phyloP scores from a whole-genome alignment of 2,329 filamentous ascomycete species.

The Aureobasidium sp. region DNA sequence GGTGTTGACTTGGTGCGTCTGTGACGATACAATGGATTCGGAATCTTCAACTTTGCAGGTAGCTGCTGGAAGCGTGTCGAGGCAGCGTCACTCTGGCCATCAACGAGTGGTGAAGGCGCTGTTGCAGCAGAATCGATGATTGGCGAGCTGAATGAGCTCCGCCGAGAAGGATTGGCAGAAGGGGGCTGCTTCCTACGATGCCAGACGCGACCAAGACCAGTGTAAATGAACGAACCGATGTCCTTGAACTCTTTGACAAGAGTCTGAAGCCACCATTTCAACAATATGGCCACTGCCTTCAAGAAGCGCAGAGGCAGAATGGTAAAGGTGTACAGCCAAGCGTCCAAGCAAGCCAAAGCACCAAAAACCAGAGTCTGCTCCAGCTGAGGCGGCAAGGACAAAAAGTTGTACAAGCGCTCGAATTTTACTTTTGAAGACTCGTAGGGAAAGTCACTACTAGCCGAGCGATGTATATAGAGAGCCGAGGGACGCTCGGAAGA shows the following conservation, averaged over 20 bases:
- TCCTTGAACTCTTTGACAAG: conserved; percentile 64
- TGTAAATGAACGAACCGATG: conserved; percentile 69
- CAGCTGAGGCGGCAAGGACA: conserved; percentile 72
- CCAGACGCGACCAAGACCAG: conserved; percentile 75
- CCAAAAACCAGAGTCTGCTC: conserved; percentile 85
- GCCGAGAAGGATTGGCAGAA: conserved; percentile 14
- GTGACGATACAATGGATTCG: conserved; percentile 44
- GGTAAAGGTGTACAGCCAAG: conserved; percentile 94
- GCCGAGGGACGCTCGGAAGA: conserved; percentile 55
- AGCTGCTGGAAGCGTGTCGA: conserved; percentile 4
- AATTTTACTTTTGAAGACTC: conserved; percentile 91
- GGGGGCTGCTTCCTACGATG: conserved; percentile 26
- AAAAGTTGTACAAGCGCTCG: conserved; percentile 81
- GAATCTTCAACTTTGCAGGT: conserved; percentile 6
- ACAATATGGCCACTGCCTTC: conserved; percentile 68
- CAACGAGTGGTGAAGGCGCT: not conserved
- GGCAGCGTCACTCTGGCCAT: not conserved
- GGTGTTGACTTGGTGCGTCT: conserved; percentile 76
- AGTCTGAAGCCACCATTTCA: conserved; percentile 70
- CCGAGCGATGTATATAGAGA: conserved; percentile 55
- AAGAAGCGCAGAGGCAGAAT: conserved; percentile 85
- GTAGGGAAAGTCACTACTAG: conserved; percentile 61
- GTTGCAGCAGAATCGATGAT: not conserved
- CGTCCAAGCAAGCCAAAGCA: conserved; percentile 82
- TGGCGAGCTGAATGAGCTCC: conserved; percentile 19